These are phyloP conservation scores for Microbotryum lychnidis-dioicae DNA, from an alignment of 1,284 basidiomycete species.

Conservation along the genomic window DNA sequence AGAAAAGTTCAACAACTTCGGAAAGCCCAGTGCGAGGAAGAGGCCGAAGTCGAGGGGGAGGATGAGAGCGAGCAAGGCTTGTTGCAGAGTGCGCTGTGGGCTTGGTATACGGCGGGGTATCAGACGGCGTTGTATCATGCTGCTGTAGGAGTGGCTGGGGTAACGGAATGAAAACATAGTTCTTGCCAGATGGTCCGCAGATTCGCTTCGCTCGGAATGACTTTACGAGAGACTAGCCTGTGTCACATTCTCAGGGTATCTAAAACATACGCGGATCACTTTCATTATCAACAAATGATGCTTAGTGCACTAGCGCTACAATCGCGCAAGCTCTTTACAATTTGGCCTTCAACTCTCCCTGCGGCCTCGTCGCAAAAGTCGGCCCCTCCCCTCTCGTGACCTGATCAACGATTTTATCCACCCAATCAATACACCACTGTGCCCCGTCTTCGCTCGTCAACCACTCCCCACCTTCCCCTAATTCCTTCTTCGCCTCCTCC, in stretches of 20 bases:
- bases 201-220: background rate
- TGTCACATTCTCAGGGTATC: too few species aligned
- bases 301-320: too few species aligned
- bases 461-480: slow-evolving; percentile 56
- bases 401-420: slow-evolving; percentile 70
- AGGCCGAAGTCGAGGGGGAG: background rate
- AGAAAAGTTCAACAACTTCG: too few species aligned
- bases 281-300: too few species aligned
- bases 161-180: background rate
- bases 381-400: slow-evolving; percentile 42
- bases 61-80: slow-evolving; percentile 5
- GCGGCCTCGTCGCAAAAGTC: slow-evolving; percentile 44
- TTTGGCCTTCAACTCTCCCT: slow-evolving; percentile 47
- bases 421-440: slow-evolving; percentile 79
- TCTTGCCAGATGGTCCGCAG: background rate
- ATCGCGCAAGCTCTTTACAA: slow-evolving; percentile 45
- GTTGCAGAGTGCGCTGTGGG: slow-evolving; percentile 23
- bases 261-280: too few species aligned
- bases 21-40: slow-evolving; percentile 3
- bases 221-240: too few species aligned
- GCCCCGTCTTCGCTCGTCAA: slow-evolving; percentile 81
- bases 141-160: slow-evolving; percentile 16
- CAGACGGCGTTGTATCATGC: slow-evolving; percentile 28
- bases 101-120: slow-evolving; percentile 28
- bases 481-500: slow-evolving; percentile 49